Percentiles rank a stretch among this genome's conserved stretches.
phyloP scores from a whole-genome alignment of 768 basidiomycete genomes.

The Mycena floridula region DNA sequence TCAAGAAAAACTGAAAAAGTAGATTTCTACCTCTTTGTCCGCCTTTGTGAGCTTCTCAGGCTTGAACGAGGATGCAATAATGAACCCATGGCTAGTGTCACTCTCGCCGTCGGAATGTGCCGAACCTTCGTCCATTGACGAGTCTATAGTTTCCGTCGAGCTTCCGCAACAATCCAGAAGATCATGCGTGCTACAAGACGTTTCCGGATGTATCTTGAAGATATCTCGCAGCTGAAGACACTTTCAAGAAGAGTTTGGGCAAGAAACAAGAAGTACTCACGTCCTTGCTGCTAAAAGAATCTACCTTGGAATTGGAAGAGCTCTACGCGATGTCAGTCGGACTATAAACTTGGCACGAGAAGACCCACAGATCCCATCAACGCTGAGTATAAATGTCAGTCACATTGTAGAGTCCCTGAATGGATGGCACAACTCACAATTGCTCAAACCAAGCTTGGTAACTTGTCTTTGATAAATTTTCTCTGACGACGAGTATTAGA shows the following conservation, averaged over 20 bases:
- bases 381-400: constrained; percentile 31
- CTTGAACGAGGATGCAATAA: constrained; percentile 59
- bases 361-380: constrained; percentile 63
- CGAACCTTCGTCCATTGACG: constrained; percentile 8
- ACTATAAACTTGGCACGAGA: neutral
- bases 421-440: constrained; percentile 46
- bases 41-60: constrained; percentile 34
- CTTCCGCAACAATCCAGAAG: constrained; percentile 77
- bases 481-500: constrained; percentile 35
- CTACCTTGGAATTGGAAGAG: constrained; percentile 59
- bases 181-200: constrained; percentile 89
- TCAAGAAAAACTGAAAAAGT: constrained; percentile 7
- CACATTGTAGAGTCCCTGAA: constrained; percentile 1
- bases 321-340: constrained; percentile 10
- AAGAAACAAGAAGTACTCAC: constrained; percentile 34
- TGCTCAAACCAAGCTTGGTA: constrained; percentile 86
- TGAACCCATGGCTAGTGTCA: constrained; percentile 41
- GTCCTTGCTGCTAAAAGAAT: constrained; percentile 84
- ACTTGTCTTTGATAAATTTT: constrained; percentile 94
- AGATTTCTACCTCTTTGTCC: constrained; percentile 45
- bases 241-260: constrained; percentile 1
- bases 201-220: constrained; percentile 78
- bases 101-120: constrained; percentile 23
- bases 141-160: constrained; percentile 8
- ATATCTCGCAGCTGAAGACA: constrained; percentile 75